Base-by-base conservation (phyloP, 2,329 filamentous ascomycete species). In the Aspergillus amoenus region DNA sequence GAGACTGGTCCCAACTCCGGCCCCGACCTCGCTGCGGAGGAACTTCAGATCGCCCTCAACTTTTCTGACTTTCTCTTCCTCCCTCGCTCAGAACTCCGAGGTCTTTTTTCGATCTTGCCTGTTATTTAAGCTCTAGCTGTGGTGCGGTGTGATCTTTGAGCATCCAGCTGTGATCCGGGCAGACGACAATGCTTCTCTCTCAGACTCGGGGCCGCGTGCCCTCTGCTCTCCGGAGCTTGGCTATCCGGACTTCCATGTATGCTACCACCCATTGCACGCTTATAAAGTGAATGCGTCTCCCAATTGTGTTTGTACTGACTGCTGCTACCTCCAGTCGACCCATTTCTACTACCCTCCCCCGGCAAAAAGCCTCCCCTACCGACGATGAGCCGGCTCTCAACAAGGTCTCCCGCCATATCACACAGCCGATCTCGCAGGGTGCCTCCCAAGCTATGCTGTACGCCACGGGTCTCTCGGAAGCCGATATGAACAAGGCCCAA, bases 391-490 rank as follows among this genome's bases (percentile, higher is more conserved):
- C 81, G 52, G 64, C 45, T 44, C 84, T 96, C 74, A 99, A 99
- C 83, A 91, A 86, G 75, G 82, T 93, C 72, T 97, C 93, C 60
- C 81, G 86, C 60, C 76, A 81, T 73, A 93, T 99, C 79, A 99
- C 94, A 24, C 93, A 97, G 79, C 93, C 93, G 73, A 97, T 97
- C 81, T 94, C 93, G 34, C 94, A 99, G 81, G 94, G 94, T 66
- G 94, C 95, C 55, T 97, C 94, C 42, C 94, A 99, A 81, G 94
- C 95, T 63, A 99, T 99, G 95, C 83, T 99, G 56, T 99, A 96
- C 81, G 94, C 91, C 65, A 97, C 93, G 1, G 95, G 95, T 53
- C 81, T 99, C 68, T 85, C 80, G 42, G 90, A 96, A 71, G 83
- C 84, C 56, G 93, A 96, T 76, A 90, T 97, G 88, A 88, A 89